Evolutionary conservation across 441 rosid species (phyloP).

Genomic region (Populus hybrid): DNA sequence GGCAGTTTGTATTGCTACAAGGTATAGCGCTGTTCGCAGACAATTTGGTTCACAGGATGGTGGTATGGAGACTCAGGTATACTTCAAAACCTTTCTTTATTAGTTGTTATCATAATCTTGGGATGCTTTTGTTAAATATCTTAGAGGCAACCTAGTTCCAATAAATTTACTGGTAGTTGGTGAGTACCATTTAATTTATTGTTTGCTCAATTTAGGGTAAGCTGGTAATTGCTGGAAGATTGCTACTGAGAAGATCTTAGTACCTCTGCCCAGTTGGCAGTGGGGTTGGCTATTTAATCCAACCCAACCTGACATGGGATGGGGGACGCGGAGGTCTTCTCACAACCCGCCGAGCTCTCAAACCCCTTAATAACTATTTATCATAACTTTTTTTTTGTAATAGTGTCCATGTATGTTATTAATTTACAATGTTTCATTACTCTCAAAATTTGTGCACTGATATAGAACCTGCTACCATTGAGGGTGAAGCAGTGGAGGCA

Average conservation of each 20-base stretch:
- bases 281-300: not conserved
- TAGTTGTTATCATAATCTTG: not conserved
- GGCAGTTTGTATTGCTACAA: constrained; percentile 93
- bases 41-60: constrained; percentile 80
- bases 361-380: too few species aligned
- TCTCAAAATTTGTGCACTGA: not conserved
- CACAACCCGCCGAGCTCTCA: too few species aligned
- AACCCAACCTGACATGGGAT: too few species aligned
- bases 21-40: constrained; percentile 93
- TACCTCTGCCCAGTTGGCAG: not conserved
- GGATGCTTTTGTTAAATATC: not conserved
- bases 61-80: constrained; percentile 84
- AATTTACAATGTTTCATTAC: not conserved
- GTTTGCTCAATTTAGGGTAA: not conserved
- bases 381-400: too few species aligned
- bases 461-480: not conserved
- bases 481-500: not conserved
- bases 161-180: not conserved
- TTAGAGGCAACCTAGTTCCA: not conserved
- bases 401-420: too few species aligned
- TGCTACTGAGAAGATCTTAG: not conserved
- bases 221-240: too few species aligned
- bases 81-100: not conserved
- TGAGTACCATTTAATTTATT: not conserved
- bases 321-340: too few species aligned